Evolutionary conservation across 1,284 basidiomycete genomes (phyloP).

Genomic region (Coriolopsis trogii): DNA sequence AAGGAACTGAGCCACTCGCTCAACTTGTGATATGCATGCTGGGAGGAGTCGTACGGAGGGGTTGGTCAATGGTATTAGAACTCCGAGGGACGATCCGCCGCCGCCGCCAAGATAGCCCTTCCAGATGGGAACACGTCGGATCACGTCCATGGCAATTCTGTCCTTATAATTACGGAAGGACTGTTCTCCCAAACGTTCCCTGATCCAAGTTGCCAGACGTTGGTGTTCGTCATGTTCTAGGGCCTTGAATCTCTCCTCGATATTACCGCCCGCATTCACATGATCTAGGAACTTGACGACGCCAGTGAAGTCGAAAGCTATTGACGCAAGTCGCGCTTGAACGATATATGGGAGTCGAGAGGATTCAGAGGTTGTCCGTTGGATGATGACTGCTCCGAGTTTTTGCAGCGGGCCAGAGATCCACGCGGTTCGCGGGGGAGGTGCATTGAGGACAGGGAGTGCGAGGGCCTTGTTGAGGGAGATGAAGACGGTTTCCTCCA

Average conservation of each 20-base stretch:
- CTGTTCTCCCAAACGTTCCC: neutral
- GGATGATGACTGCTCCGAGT: slow-evolving; percentile 3
- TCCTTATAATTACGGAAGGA: neutral
- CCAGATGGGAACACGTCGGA: slow-evolving; percentile 12
- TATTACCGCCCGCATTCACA: neutral
- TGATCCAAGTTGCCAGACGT: neutral
- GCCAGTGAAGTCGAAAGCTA: slow-evolving; percentile 1
- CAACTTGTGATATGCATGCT: neutral
- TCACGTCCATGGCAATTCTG: neutral
- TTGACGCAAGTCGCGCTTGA: no score
- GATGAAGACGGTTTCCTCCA: neutral
- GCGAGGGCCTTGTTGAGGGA: neutral
- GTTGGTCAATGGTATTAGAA: slow-evolving; percentile 5
- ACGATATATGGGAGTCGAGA: no score
- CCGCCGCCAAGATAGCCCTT: neutral
- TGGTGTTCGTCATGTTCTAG: neutral
- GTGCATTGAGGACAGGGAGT: neutral
- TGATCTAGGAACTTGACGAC: slow-evolving; percentile 6
- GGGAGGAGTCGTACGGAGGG: slow-evolving; percentile 4
- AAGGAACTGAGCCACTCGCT: neutral
- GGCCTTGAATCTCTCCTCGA: neutral
- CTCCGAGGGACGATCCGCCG: neutral
- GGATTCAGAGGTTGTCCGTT: no score
- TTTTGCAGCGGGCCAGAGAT: slow-evolving; percentile 2
- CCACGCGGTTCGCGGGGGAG: neutral